Percentiles rank a stretch among this genome's conserved stretches.
Conservation (phyloP, 345 rosid species). For the Brassica carinata region DNA sequence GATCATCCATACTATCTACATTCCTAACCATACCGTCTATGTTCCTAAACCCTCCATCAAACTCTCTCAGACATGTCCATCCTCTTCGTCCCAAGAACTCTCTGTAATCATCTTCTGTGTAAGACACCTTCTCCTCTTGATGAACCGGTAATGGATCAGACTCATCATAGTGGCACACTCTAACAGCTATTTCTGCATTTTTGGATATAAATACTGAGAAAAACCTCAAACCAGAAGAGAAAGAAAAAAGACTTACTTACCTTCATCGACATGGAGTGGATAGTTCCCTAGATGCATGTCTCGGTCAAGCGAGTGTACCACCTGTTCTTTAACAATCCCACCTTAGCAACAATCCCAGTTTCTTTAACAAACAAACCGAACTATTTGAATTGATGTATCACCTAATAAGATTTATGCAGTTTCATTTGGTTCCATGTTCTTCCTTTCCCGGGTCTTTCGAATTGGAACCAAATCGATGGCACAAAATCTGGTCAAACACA, state of each 20-base stretch:
- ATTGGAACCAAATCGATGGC: no score
- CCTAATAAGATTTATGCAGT: no score
- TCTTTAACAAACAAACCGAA: no score
- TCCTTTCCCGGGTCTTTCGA: no score
- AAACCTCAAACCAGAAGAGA: neutral
- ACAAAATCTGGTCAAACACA: no score
- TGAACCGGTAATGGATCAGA: slow-evolving; percentile 77
- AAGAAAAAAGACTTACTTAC: slow-evolving; percentile 34
- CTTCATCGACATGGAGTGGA: slow-evolving; percentile 84
- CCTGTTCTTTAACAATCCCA: no score
- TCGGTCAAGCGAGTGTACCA: slow-evolving; percentile 75
- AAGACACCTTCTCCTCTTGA: slow-evolving; percentile 74
- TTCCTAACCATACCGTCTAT: slow-evolving; percentile 75
- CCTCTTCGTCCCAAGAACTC: slow-evolving; percentile 70
- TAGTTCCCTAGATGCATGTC: slow-evolving; percentile 96
- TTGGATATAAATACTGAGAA: neutral
- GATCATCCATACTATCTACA: slow-evolving; percentile 82
- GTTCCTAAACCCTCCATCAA: slow-evolving; percentile 62
- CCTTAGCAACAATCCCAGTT: no score
- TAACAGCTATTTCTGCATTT: slow-evolving; percentile 61
- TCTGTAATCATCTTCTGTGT: slow-evolving; percentile 84
- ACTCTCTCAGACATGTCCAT: slow-evolving; percentile 75
- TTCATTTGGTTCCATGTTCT: no score
- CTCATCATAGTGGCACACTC: slow-evolving; percentile 76
- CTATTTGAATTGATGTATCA: no score